Percentiles rank a stretch among this genome's conserved stretches.
These are phyloP conservation scores for Iberis pinnata DNA, from an alignment of 345 rosid species.

Conservation along the genomic window DNA sequence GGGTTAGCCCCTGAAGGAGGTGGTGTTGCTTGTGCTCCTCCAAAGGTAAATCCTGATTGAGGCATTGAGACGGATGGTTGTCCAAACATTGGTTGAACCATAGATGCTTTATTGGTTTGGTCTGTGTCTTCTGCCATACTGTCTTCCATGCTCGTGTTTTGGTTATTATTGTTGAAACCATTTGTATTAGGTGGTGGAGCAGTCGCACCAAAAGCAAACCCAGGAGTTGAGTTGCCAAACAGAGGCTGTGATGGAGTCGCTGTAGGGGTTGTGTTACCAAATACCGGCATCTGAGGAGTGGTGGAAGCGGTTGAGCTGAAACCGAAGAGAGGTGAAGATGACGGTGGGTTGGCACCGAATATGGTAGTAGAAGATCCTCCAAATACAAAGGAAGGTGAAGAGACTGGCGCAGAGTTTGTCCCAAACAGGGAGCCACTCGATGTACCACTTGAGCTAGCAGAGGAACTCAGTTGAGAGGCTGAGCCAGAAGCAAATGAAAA, in stretches of 20 bases:
- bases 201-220: slow-evolving; percentile 42
- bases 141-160: slow-evolving; percentile 80
- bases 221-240: slow-evolving; percentile 45
- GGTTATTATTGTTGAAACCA: slow-evolving; percentile 49
- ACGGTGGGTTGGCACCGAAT: slow-evolving; percentile 43
- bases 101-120: slow-evolving; percentile 40
- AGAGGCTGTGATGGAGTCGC: slow-evolving; percentile 39
- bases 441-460: slow-evolving; percentile 40
- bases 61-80: slow-evolving; percentile 40
- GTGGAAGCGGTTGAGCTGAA: slow-evolving; percentile 43
- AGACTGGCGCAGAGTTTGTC: slow-evolving; percentile 34
- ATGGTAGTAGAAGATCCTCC: slow-evolving; percentile 3
- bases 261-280: slow-evolving; percentile 40
- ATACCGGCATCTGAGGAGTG: slow-evolving; percentile 41
- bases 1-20: slow-evolving; percentile 40
- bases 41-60: slow-evolving; percentile 35
- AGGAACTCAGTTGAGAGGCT: slow-evolving; percentile 43
- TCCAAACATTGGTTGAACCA: slow-evolving; percentile 40
- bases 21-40: slow-evolving; percentile 27
- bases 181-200: slow-evolving; percentile 17
- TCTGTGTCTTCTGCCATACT: slow-evolving; percentile 95
- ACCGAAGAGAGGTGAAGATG: slow-evolving; percentile 40
- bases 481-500: slow-evolving; percentile 44
- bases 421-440: slow-evolving; percentile 38
- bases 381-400: slow-evolving; percentile 38